A percentile compares a stretch with the other conserved stretches of the same genome.
Conservation (phyloP, 2,329 filamentous ascomycete species). For the Exophiala sp. region DNA sequence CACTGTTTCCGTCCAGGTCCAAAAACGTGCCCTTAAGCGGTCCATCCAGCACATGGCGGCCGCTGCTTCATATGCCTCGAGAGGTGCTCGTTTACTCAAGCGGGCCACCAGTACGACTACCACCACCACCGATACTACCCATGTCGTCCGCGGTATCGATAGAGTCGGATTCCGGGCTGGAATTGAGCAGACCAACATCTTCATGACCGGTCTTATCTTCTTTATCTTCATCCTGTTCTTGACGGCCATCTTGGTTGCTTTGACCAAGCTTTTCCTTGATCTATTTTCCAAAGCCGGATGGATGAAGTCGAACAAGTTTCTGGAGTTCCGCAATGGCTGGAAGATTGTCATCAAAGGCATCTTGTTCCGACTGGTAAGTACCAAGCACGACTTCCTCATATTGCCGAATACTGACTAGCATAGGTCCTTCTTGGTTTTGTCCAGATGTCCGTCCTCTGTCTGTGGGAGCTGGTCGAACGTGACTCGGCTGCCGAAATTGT, state of each 20-base stretch:
- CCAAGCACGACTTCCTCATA: background rate
- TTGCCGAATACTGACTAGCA: slow-evolving; percentile 5
- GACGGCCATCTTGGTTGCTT: slow-evolving; percentile 66
- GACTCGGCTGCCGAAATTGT: slow-evolving; percentile 86
- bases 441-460: slow-evolving; percentile 81
- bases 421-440: slow-evolving; percentile 82
- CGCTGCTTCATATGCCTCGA: slow-evolving; percentile 10
- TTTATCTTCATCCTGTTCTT: slow-evolving; percentile 79
- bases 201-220: slow-evolving; percentile 86
- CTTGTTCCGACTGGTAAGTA: slow-evolving; percentile 69
- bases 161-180: slow-evolving; percentile 80
- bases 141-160: slow-evolving; percentile 73
- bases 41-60: slow-evolving; percentile 41
- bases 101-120: slow-evolving; percentile 46
- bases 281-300: slow-evolving; percentile 67
- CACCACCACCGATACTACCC: slow-evolving; percentile 51
- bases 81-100: slow-evolving; percentile 40
- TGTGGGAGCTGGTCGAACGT: slow-evolving; percentile 86
- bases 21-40: slow-evolving; percentile 53
- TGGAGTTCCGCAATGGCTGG: slow-evolving; percentile 94
- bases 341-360: slow-evolving; percentile 89
- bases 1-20: slow-evolving; percentile 76
- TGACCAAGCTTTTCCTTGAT: slow-evolving; percentile 81
- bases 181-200: slow-evolving; percentile 89
- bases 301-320: slow-evolving; percentile 82